These are phyloP conservation scores for Diutina neorugosa DNA, from an alignment of 1,139 yeast genomes.

Conservation along the genomic window DNA sequence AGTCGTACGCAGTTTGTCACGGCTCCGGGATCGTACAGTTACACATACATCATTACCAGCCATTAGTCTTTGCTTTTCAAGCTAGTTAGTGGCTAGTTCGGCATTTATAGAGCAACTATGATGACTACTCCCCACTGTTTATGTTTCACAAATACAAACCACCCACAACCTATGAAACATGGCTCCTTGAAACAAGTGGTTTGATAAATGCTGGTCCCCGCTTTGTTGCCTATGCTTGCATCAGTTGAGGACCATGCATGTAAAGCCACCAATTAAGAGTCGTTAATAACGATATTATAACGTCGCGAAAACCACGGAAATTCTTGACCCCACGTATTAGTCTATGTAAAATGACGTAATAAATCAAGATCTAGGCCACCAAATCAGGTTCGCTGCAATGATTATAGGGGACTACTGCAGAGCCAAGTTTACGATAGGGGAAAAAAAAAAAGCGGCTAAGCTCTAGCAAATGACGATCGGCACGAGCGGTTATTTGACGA, in stretches of 20 bases:
- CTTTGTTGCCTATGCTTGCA: background rate
- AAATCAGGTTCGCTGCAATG: background rate
- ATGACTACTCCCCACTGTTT: background rate
- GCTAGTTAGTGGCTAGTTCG: no score
- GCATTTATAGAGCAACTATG: no score
- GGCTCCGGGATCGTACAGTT: background rate
- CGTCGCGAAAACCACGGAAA: background rate
- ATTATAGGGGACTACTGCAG: background rate
- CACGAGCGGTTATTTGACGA: background rate
- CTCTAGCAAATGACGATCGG: background rate
- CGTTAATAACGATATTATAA: background rate
- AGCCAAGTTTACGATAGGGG: background rate
- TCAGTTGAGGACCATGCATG: background rate
- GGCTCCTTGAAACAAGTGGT: background rate
- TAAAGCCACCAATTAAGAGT: background rate
- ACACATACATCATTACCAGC: background rate
- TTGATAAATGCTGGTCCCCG: background rate
- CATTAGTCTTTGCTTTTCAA: background rate
- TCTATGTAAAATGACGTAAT: background rate
- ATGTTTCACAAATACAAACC: background rate
- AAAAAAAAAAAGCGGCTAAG: background rate
- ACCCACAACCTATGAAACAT: background rate
- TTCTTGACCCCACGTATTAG: background rate
- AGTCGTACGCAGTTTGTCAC: background rate
- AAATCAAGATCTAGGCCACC: background rate